phyloP scores from a whole-genome alignment of 306 rosid genomes.

The Vigna radiata region DNA sequence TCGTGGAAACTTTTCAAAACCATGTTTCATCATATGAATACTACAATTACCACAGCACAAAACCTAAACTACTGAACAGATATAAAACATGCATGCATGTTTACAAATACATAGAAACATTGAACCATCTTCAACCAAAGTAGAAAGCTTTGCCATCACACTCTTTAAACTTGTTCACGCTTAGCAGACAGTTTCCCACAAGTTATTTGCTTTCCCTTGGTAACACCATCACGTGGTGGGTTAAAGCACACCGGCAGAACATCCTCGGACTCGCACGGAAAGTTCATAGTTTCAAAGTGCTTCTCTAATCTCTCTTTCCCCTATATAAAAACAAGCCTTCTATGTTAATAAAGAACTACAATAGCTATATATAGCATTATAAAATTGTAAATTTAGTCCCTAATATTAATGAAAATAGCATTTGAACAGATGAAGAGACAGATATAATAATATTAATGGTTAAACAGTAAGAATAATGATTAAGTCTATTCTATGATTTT shows the following conservation, averaged over 20 bases:
- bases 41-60: neutral
- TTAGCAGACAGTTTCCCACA: constrained; percentile 41
- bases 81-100: neutral
- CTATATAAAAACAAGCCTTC: constrained; percentile 9
- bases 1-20: neutral
- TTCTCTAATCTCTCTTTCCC: constrained; percentile 52
- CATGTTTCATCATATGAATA: neutral
- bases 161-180: neutral
- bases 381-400: too few species aligned
- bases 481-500: neutral
- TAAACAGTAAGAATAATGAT: constrained; percentile 11
- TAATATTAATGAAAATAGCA: too few species aligned
- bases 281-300: constrained; percentile 54
- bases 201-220: constrained; percentile 3
- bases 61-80: neutral
- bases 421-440: too few species aligned
- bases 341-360: neutral
- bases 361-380: too few species aligned
- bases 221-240: constrained; percentile 64
- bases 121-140: neutral
- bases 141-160: neutral
- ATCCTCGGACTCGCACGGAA: constrained; percentile 49
- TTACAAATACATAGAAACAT: neutral
- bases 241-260: constrained; percentile 57
- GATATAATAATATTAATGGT: neutral